Evolutionary conservation across 2,329 filamentous ascomycete species (phyloP), one percentile per base, ranked within the genome.

Genomic region (Salinomyces thailandicus): DNA sequence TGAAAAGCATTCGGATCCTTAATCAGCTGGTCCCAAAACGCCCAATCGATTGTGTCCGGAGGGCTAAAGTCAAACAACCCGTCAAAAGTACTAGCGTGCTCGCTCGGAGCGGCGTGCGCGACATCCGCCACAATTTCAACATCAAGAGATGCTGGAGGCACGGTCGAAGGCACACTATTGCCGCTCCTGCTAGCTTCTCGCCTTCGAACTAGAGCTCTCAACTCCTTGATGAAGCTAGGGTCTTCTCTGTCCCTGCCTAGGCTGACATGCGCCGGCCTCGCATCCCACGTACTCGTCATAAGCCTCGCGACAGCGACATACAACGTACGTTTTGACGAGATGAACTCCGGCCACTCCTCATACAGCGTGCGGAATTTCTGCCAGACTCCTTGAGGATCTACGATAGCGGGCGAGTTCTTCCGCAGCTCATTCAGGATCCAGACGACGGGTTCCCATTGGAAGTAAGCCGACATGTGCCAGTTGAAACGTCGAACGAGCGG

Each of bases 401-500:
- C 22, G n/a, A 26, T 4, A 8, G 28, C 4, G 11, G 8, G 12
- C 3, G 28, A 13, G 28, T 6, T 7, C 15, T 43, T 42, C 3
- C 46, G 38, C 14, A 67, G 52, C 17, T 60, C 51, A 5, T 53
- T 57, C 15, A 62, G 44, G 4, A 56, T 48, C 31, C 60, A 58
- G 19, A 58, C 51, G 9, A 58, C 51, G 11, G 67, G 50, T 19
- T 65, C 62, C 37, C 55, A 61, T 20, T 73, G 51, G 31, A 73
- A 57, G 46, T 68, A 66, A n/a, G 72, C 63, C 30, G 69, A 61
- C 7, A 67, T 61, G 36, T 72, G 68, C 68, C 68, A 73, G 14
- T 64, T 62, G 48, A 71, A 73, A 26, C 68, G 61, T 18, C 60
- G 53, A 17, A 67, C 52, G 15, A 54, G 53, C 18, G 55, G 51